phyloP scores from a whole-genome alignment of 345 rosid genomes.

The Lepidium sativum region DNA sequence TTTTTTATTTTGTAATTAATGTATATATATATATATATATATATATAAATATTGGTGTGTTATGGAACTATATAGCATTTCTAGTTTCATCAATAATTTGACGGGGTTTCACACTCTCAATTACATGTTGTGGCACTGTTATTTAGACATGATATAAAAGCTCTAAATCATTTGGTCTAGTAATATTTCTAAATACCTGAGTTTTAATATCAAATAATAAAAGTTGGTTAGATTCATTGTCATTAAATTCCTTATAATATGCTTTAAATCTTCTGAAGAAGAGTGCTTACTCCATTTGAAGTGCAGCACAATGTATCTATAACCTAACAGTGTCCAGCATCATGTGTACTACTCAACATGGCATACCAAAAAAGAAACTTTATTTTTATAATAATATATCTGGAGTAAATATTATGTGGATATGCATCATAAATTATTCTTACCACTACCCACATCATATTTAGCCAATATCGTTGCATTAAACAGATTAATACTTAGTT shows the following conservation, averaged over 20 bases:
- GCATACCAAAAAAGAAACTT: not conserved
- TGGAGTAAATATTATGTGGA: not conserved
- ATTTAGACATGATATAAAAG: not conserved
- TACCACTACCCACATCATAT: constrained; percentile 2
- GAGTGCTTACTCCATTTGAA: not conserved
- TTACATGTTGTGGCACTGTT: no score
- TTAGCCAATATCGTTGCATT: not conserved
- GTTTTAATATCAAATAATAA: not conserved
- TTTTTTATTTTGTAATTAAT: no score
- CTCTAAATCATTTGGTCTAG: not conserved
- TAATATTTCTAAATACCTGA: not conserved
- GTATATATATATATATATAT: no score
- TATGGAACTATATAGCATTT: no score
- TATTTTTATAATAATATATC: not conserved
- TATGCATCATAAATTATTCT: not conserved
- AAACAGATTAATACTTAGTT: not conserved
- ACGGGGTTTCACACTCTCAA: no score
- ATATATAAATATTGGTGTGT: no score
- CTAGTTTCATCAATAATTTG: no score
- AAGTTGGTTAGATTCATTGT: not conserved
- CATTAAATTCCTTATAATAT: no score
- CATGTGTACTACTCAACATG: constrained; percentile 13
- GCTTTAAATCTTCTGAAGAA: not conserved
- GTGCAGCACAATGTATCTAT: constrained; percentile 12
- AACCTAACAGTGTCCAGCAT: constrained; percentile 15